Base-by-base conservation (phyloP, 345 rosid species). In the Eucalyptus pauciflora region DNA sequence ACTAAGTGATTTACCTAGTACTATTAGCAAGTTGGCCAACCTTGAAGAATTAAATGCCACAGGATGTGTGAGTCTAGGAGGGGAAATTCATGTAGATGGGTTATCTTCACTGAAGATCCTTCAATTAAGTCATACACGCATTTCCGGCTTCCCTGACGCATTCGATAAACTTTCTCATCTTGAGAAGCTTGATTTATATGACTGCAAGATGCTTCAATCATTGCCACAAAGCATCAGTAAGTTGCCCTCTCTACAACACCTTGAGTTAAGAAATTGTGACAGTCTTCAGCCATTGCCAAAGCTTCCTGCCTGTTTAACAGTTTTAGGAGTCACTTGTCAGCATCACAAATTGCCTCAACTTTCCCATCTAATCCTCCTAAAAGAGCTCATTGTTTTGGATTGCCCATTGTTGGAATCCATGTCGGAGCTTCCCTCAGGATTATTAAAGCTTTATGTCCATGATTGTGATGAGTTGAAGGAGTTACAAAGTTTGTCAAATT, bases 361-460 rank as follows among this genome's bases (percentile, higher is more conserved):
- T 64, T 33, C n/a, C 76, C 76, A 64, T 64, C 17, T 64, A n/a
- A 15, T 7, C 76, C 76, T 13, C 76, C 37, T 64, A n/a, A n/a
- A 29, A 64, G 1, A 7, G 18, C 76, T 64, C 8, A 7, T 2
- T 1, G 37, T 64, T 2, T 3, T 14, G 37, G 17, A 6, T 29
- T 64, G 33, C 18, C 33, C 3, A n/a, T 64, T 64, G 37, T 16
- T 64, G 3, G 33, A 64, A 64, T 64, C 37, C 76, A n/a, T 64
- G 18, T 37, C 76, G 4, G 37, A n/a, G 37, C 76, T 64, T 64
- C 76, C 76, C 20, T 64, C 37, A 13, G 18, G 37, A 64, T 6
- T 64, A 64, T 13, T n/a, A 18, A 5, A n/a, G 17, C n/a, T 64
- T n/a, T 6, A 0, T 13, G 20, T 64, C 37, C 1, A 7, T 0